Base-by-base conservation (phyloP, 1,284 basidiomycete genomes). In the Chondrostereum purpureum region DNA sequence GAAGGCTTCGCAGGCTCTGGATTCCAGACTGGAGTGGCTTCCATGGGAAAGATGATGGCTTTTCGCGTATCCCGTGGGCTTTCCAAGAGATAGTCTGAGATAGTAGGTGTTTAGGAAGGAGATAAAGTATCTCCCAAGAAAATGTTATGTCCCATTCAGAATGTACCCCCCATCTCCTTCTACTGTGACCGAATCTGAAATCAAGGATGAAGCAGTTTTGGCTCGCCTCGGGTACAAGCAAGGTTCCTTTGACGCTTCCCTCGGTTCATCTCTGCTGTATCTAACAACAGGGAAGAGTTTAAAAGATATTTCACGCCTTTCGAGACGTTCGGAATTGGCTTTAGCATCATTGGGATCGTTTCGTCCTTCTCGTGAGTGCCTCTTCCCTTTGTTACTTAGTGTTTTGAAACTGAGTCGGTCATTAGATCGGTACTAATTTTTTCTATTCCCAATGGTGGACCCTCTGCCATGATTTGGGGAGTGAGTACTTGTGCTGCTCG, bases 381-480 rank as follows among this genome's bases (percentile, higher is more conserved):
- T 39, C 2, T 12, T 39, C 27, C 27, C 14, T 10, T 33, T 33
- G 27, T 10, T 33, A 33, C 11, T 10, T 33, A 33, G 27, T 10
- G 27, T 33, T 14, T 14, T 33, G 10, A 10, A n/a, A 10, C 14
- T 33, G 10, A n/a, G 14, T 10, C 37, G 12, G 6, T 39, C 18
- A 4, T 13, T 39, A 14, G n/a, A 39, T 13, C 37, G n/a, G 37
- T 39, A 2, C 37, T 39, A 16, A 16, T 44, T n/a, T 53, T 45
- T 40, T 52, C 53, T 0, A 43, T 57, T 4, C 55, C 55, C 0
- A 52, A 55, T 50, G 55, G 49, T 1, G 55, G 54, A 8, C 52
- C 47, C 3, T 50, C 48, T 3, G 52, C 43, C 19, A 57, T 57
- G 55, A 48, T 57, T 13, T 47, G 51, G 47, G 49, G 51, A 17